Base-by-base conservation (phyloP, 768 basidiomycete species). In the Rhodosporidiobolus odoratus region DNA sequence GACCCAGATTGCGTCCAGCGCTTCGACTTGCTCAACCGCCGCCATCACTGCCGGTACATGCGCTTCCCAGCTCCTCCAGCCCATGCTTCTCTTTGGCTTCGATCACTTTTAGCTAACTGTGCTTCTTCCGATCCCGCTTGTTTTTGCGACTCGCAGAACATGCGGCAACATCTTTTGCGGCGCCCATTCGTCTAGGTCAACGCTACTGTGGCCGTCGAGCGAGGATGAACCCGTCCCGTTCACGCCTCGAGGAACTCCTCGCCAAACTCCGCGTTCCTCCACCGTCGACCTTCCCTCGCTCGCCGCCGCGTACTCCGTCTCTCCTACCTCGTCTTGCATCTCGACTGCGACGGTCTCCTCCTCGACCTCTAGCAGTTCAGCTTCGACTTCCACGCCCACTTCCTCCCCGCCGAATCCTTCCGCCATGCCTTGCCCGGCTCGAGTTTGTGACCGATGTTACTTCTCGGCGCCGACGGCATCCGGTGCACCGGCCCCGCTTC, bases 381-480 rank as follows among this genome's bases (percentile, higher is more conserved):
- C n/a, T 27, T 34, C 62, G 30, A 43, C 63, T 2, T 60, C 67
- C 2, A 53, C 72, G 8, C 64, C 65, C 9, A 54, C 68, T 23
- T 60, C 58, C 16, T 65, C 66, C 0, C 60, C 72, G 2, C 72
- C 40, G 9, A 47, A 25, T 3, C 61, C 61, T 6, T 32, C 50
- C n/a, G 35, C 19, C 60, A 65, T 38, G 69, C 65, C 72, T 32
- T 35, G 66, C 19, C 48, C 60, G 0, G 72, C 68, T 0, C 68
- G 72, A 41, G 72, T 73, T 6, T 73, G 72, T 43, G 72, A 73
- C 58, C 54, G 68, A 17, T 73, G 72, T 61, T 73, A 59, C 57
- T 73, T 73, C 53, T 59, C 58, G 2, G 71, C 57, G 2, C 72
- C 68, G 2, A 40, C 65, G 30, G 50, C 57, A 6, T 3, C n/a